phyloP scores from a whole-genome alignment of 495 filamentous ascomycete species.

The Podospora comata region DNA sequence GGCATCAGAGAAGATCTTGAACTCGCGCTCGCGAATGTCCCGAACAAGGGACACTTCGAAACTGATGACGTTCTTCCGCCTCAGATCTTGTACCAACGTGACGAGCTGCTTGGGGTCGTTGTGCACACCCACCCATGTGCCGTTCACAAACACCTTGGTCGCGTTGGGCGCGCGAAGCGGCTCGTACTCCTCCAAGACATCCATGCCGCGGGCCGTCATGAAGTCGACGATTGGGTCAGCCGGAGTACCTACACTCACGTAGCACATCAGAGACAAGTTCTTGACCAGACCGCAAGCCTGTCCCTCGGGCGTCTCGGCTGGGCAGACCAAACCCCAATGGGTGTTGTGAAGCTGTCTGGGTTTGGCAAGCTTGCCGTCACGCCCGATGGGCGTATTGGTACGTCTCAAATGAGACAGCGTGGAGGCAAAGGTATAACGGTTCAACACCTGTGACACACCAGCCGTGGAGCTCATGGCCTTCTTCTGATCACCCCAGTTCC shows the following conservation, averaged over 20 bases:
- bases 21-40: conserved; percentile 93
- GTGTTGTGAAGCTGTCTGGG: conserved; percentile 97
- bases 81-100: conserved; percentile 67
- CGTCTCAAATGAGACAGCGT: conserved; percentile 93
- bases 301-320: conserved; percentile 96
- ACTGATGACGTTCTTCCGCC: conserved; percentile 71
- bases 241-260: conserved; percentile 88
- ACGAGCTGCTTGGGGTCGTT: conserved; percentile 78
- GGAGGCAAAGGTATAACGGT: conserved; percentile 95
- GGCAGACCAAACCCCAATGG: conserved; percentile 97
- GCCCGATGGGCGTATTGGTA: conserved; percentile 95
- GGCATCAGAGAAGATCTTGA: conserved; percentile 97
- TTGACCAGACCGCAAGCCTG: conserved; percentile 98
- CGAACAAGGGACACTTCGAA: conserved; percentile 89
- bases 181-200: conserved; percentile 94
- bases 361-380: conserved; percentile 97
- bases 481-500: conserved; percentile 98
- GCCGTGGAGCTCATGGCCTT: conserved; percentile 91
- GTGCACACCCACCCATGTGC: conserved; percentile 94
- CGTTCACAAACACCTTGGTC: conserved; percentile 97
- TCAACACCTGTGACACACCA: conserved; percentile 96
- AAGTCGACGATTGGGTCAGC: conserved; percentile 89
- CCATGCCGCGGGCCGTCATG: conserved; percentile 92
- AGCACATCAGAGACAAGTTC: conserved; percentile 97
- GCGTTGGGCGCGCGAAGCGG: conserved; percentile 82